A percentile compares a stretch with the other conserved stretches of the same genome.
Conservation (phyloP, 2,329 filamentous ascomycete species). For the Sclerotinia glacialis region DNA sequence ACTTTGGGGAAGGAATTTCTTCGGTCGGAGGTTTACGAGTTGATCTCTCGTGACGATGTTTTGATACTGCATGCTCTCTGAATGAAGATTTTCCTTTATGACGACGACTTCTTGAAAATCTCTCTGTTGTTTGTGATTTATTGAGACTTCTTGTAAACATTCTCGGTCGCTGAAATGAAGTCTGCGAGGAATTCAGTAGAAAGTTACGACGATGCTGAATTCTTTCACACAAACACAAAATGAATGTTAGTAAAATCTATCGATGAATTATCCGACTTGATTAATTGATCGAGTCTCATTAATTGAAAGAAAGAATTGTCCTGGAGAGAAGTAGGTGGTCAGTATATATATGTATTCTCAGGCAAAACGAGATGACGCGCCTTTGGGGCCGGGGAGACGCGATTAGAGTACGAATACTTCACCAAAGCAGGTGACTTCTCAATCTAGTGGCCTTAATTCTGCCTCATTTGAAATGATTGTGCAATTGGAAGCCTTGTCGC, state of each 20-base stretch:
- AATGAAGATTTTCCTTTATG: constrained; percentile 37
- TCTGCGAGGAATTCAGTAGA: background rate
- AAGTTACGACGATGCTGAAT: constrained; percentile 9
- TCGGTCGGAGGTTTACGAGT: constrained; percentile 34
- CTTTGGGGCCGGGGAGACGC: constrained; percentile 1
- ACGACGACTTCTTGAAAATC: constrained; percentile 37
- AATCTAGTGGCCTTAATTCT: constrained; percentile 2
- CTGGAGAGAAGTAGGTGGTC: constrained; percentile 8
- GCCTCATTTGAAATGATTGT: constrained; percentile 11
- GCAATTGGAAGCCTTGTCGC: background rate
- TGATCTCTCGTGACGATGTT: constrained; percentile 36
- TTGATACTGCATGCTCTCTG: constrained; percentile 40
- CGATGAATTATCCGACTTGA: background rate
- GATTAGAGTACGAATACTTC: constrained; percentile 13
- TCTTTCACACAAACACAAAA: constrained; percentile 9
- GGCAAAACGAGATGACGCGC: constrained; percentile 20
- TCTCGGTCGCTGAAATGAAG: constrained; percentile 23
- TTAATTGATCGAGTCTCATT: constrained; percentile 7
- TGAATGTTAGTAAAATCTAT: background rate
- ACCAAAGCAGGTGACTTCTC: constrained; percentile 20
- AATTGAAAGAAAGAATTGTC: constrained; percentile 1
- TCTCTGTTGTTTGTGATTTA: constrained; percentile 37
- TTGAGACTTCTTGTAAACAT: constrained; percentile 36
- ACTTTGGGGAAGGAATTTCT: constrained; percentile 32
- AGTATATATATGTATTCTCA: constrained; percentile 10